Conservation (phyloP, 164 flowering plant species). For the Magnolia kwangsiensis region DNA sequence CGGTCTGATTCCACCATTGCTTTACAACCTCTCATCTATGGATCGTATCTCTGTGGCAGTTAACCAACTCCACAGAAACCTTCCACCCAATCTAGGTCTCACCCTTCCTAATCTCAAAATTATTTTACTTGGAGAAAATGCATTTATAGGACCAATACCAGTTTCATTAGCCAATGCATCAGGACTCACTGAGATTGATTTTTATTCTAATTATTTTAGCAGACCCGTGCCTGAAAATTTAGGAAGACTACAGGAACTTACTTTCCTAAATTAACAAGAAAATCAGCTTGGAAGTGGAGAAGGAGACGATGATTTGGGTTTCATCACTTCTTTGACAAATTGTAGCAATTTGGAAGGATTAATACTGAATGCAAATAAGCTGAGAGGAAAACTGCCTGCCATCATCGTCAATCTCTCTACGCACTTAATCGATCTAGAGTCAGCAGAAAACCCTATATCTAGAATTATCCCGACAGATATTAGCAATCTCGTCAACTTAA, state of each 20-base stretch:
- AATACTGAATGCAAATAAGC: no score
- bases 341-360: constrained; percentile 26
- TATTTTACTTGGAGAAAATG: constrained; percentile 27
- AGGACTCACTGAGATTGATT: constrained; percentile 23
- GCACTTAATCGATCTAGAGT: constrained; percentile 23
- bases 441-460: constrained; percentile 19
- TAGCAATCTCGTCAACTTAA: constrained; percentile 25
- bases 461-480: constrained; percentile 45
- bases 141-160: constrained; percentile 43
- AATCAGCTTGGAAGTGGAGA: constrained; percentile 3
- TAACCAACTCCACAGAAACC: constrained; percentile 24
- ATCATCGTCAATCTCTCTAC: constrained; percentile 51
- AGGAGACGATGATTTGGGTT: constrained; percentile 19
- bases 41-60: background rate
- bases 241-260: background rate
- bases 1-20: background rate
- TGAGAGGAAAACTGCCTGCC: constrained; percentile 41
- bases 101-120: constrained; percentile 31
- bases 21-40: background rate
- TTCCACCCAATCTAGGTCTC: constrained; percentile 15
- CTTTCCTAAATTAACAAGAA: background rate
- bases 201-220: constrained; percentile 26
- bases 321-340: constrained; percentile 32
- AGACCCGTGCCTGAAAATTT: constrained; percentile 7
- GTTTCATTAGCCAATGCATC: constrained; percentile 40